phyloP scores from a whole-genome alignment of 768 basidiomycete species.

The Amanita molliuscula region DNA sequence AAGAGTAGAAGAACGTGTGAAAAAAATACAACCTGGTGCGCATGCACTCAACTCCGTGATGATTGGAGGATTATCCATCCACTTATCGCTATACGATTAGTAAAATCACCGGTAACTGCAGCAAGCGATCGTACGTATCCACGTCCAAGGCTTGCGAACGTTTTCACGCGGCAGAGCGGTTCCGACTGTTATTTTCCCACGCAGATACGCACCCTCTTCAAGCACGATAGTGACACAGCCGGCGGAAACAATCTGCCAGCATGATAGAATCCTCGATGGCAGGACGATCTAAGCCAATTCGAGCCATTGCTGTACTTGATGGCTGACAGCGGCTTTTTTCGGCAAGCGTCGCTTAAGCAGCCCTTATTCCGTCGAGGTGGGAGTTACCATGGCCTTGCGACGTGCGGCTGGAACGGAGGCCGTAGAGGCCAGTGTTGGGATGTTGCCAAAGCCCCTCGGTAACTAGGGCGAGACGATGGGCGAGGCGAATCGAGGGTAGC shows the following conservation, averaged over 20 bases:
- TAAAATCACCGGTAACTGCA: neutral
- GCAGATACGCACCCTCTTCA: neutral
- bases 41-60: neutral
- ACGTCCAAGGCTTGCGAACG: no score
- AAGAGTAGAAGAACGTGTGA: neutral
- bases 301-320: neutral
- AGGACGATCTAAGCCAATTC: neutral
- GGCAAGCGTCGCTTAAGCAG: neutral
- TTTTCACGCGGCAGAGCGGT: no score
- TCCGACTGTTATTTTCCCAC: no score
- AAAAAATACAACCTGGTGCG: neutral
- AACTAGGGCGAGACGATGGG: neutral
- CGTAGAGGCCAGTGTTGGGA: neutral
- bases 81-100: neutral
- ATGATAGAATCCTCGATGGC: neutral
- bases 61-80: neutral
- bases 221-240: neutral
- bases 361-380: neutral
- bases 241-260: neutral
- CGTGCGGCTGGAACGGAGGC: neutral
- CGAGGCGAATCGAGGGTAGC: neutral
- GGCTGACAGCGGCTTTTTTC: neutral
- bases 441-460: neutral
- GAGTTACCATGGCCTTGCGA: neutral
- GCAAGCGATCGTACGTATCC: no score